phyloP scores from a whole-genome alignment of 306 rosid species.

The Alnus glutinosa region DNA sequence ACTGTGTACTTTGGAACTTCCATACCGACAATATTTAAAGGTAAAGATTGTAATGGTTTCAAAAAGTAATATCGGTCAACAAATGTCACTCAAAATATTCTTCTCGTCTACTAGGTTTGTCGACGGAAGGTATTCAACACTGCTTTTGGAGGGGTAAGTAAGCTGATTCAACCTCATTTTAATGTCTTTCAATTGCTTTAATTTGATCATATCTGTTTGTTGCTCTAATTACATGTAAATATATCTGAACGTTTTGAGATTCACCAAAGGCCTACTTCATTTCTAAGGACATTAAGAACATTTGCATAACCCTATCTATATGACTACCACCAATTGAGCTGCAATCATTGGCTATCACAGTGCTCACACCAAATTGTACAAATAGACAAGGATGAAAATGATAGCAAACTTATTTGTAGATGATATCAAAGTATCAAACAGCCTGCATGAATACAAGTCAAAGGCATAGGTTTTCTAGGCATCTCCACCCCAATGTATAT shows the following conservation, averaged over 20 bases:
- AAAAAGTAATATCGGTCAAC: background rate
- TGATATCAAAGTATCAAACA: background rate
- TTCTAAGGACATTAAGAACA: background rate
- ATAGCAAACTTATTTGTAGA: background rate
- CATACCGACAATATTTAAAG: constrained; percentile 66
- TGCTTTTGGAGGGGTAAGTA: constrained; percentile 89
- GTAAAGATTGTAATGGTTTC: constrained; percentile 36
- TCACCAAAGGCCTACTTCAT: background rate
- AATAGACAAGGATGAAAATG: background rate
- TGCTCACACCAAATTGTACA: constrained; percentile 9
- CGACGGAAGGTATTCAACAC: constrained; percentile 80
- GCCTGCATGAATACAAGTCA: background rate
- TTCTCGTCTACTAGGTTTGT: constrained; percentile 60
- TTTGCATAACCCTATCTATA: background rate
- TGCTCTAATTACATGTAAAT: background rate
- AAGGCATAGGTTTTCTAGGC: background rate
- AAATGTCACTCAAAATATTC: constrained; percentile 23
- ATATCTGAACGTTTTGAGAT: background rate
- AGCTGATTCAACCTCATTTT: constrained; percentile 19
- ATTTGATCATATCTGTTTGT: background rate
- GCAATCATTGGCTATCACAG: constrained; percentile 19
- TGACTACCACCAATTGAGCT: background rate
- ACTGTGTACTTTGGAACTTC: constrained; percentile 74
- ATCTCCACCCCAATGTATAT: background rate
- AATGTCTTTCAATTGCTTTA: background rate